phyloP scores from a whole-genome alignment of 73 alveolate species.

The Chromera velia region DNA sequence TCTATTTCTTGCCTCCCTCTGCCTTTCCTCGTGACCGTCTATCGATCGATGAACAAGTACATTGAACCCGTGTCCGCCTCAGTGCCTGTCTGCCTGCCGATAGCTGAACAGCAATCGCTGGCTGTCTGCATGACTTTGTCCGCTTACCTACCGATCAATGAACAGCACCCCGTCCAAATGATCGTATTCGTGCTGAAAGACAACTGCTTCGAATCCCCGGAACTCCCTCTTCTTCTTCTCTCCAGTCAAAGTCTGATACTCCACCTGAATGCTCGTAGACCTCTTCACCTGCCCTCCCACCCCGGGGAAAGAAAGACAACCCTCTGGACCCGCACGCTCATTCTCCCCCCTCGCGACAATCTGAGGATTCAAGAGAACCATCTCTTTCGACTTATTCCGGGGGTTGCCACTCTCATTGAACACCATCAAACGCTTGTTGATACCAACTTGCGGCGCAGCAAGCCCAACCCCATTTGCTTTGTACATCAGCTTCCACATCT shows the following conservation, averaged over 20 bases:
- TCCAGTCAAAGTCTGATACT: background rate
- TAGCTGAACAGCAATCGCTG: too few relatives aligned
- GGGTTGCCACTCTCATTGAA: slow-evolving; percentile 7
- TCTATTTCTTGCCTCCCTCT: too few relatives aligned
- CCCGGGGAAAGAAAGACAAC: slow-evolving; percentile 33
- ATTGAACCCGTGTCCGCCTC: too few relatives aligned
- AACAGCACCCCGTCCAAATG: slow-evolving; percentile 16
- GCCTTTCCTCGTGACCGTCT: too few relatives aligned
- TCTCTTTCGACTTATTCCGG: background rate
- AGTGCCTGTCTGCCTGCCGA: too few relatives aligned
- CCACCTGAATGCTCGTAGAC: background rate
- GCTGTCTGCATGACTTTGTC: too few relatives aligned
- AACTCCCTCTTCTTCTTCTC: background rate
- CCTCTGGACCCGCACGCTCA: background rate
- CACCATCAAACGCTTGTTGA: slow-evolving; percentile 30
- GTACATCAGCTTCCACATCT: background rate
- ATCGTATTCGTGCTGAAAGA: slow-evolving; percentile 36
- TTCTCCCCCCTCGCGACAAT: background rate
- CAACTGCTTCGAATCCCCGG: slow-evolving; percentile 10
- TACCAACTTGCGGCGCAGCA: slow-evolving; percentile 37
- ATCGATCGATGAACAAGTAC: too few relatives aligned
- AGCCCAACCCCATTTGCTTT: slow-evolving; percentile 13
- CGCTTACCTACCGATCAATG: background rate
- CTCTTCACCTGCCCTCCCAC: slow-evolving; percentile 21
- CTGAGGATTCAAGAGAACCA: background rate